A percentile compares a stretch with the other conserved stretches of the same genome.
Evolutionary conservation across 768 basidiomycete species (phyloP).

Genomic region (Scleroderma citrinum): DNA sequence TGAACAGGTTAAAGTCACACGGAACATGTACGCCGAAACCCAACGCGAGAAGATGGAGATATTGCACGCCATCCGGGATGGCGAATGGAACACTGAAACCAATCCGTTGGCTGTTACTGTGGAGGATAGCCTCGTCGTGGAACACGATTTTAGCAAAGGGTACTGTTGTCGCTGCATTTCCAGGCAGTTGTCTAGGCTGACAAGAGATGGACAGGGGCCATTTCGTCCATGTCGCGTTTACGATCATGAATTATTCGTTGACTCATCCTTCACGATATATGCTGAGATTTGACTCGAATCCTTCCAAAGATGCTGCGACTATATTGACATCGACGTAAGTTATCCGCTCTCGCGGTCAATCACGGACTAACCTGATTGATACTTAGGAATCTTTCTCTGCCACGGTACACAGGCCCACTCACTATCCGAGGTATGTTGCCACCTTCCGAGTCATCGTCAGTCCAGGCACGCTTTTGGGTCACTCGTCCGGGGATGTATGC

Average conservation of each 20-base stretch:
- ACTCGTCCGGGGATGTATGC: slow-evolving; percentile 58
- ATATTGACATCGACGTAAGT: slow-evolving; percentile 21
- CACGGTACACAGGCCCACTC: slow-evolving; percentile 61
- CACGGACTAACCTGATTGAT: no score
- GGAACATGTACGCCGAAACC: slow-evolving; percentile 92
- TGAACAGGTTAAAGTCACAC: slow-evolving; percentile 58
- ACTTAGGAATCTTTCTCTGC: slow-evolving; percentile 23
- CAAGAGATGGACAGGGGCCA: slow-evolving; percentile 42
- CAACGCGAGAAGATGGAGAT: slow-evolving; percentile 64
- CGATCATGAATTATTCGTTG: slow-evolving; percentile 67
- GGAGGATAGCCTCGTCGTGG: slow-evolving; percentile 35
- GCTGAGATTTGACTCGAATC: slow-evolving; percentile 39
- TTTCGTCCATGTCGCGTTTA: slow-evolving; percentile 46
- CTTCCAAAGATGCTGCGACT: slow-evolving; percentile 6
- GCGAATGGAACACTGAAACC: slow-evolving; percentile 76
- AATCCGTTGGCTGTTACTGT: slow-evolving; percentile 59
- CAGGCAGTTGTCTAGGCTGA: slow-evolving; percentile 1
- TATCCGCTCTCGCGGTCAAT: slow-evolving; percentile 5
- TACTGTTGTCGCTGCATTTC: slow-evolving; percentile 32
- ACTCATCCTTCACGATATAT: slow-evolving; percentile 54
- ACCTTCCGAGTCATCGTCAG: slow-evolving; percentile 39
- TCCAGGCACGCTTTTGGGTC: slow-evolving; percentile 54
- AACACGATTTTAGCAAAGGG: slow-evolving; percentile 69
- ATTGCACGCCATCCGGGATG: slow-evolving; percentile 56
- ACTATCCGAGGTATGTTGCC: slow-evolving; percentile 55